A percentile compares a stretch with the other conserved stretches of the same genome.
phyloP scores from a whole-genome alignment of 139 green algal genomes.

The Chlamydomonas sp. region DNA sequence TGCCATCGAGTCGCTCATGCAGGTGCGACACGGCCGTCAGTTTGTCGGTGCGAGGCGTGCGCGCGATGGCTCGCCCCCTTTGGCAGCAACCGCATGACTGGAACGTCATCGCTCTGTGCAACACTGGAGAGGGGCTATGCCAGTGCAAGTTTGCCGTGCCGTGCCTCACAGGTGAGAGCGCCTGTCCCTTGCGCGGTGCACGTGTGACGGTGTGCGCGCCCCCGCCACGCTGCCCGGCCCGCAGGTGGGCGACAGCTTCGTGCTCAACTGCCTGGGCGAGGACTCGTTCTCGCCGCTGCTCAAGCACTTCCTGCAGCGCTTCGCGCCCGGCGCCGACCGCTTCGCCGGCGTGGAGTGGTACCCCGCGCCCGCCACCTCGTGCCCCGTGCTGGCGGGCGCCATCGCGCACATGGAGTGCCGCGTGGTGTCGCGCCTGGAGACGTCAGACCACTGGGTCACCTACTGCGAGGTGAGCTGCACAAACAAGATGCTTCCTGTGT shows the following conservation, averaged over 20 bases:
- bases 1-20: constrained; percentile 98
- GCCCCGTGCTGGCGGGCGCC: constrained; percentile 71
- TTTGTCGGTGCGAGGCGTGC: not conserved
- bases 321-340: constrained; percentile 86
- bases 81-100: too few species aligned
- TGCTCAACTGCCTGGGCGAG: constrained; percentile 95
- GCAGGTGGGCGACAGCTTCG: constrained; percentile 95
- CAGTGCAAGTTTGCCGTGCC: too few species aligned
- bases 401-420: constrained; percentile 93
- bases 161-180: too few species aligned
- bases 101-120: too few species aligned
- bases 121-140: too few species aligned
- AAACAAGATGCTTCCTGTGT: too few species aligned
- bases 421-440: constrained; percentile 94
- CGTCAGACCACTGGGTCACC: constrained; percentile 95
- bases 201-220: not conserved
- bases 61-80: too few species aligned
- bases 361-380: constrained; percentile 43
- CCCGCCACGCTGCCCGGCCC: not conserved
- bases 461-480: constrained; percentile 79
- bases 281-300: constrained; percentile 76
- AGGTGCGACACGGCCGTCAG: constrained; percentile 61
- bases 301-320: constrained; percentile 95
- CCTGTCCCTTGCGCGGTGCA: too few species aligned
- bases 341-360: constrained; percentile 81